Evolutionary conservation across 2,329 filamentous ascomycete genomes (phyloP), one percentile per base, ranked within the genome.

Genomic region (Pseudocercospora pini-densiflorae): DNA sequence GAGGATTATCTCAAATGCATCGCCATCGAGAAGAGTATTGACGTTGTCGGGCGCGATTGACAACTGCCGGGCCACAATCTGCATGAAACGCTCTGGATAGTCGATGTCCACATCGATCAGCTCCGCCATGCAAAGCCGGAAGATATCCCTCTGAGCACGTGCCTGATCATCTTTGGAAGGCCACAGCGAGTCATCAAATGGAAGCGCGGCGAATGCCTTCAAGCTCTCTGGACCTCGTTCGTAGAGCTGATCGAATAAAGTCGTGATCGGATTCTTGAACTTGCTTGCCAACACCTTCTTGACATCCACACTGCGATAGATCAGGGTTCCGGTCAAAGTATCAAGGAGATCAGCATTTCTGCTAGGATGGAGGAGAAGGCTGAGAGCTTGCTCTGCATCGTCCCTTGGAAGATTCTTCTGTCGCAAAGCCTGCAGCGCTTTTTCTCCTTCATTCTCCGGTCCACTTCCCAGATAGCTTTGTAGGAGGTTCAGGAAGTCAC

Each of bases 41-140:
- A 92, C 73, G 81, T 78, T 72, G 79, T 76, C 67, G 74, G 79
- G 73, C 79, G 80, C 83, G 19, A 87, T 82, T 36, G 85, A 84
- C 31, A 90, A 81, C 16, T 89, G 78, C 58, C 87, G 83, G 5
- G 87, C 85, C 47, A 90, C 85, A 54, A 85, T 85, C 73, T 87
- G 86, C 78, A 90, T 83, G 4, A 87, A 85, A 55, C 86, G 83
- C 53, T 87, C 87, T 43, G 88, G 86, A 66, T 87, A 78, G 64
- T 97, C 92, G 73, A 94, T 88, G 61, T 93, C 93, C 53, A 92
- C 93, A 77, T 96, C 92, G 89, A 97, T 96, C 72, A 97, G 83
- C 74, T 92, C 91, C 24, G 94, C 94, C 71, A 97, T 88, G 72
- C 94, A 89, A 64, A 97, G 87, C 74, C 90, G 87, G 63, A 91